Conservation (phyloP, 108 stramenopile species). For the Asterionellopsis glacialis region DNA sequence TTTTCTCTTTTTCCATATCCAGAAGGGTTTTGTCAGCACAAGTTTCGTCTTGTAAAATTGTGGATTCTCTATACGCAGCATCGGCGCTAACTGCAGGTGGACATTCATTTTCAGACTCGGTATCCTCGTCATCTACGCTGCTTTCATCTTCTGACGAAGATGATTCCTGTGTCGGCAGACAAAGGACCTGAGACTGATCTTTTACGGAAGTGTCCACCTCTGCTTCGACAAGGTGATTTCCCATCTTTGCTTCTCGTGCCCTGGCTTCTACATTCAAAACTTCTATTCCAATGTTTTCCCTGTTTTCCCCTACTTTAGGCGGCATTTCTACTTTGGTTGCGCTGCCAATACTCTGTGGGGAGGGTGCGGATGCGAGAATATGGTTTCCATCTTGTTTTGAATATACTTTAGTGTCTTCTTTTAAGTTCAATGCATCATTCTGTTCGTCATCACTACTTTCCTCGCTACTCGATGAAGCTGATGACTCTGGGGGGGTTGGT, state of each 20-base stretch:
- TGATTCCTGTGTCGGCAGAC: constrained; percentile 34
- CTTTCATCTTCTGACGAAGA: constrained; percentile 30
- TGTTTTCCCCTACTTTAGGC: background rate
- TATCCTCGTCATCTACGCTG: constrained; percentile 13
- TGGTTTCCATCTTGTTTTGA: no score
- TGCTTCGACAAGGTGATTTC: background rate
- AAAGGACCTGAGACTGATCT: constrained; percentile 4
- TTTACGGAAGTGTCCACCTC: background rate
- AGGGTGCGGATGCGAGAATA: no score
- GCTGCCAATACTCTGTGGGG: no score
- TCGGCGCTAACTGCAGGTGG: background rate
- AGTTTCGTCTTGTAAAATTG: background rate
- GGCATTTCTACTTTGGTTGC: no score
- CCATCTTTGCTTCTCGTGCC: background rate
- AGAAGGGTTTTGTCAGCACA: no score
- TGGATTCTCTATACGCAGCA: background rate
- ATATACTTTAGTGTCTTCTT: no score
- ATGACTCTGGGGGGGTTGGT: constrained; percentile 22
- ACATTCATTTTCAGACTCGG: background rate
- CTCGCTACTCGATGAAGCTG: background rate
- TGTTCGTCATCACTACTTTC: no score
- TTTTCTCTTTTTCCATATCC: no score
- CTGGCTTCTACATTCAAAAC: background rate
- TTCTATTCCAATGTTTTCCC: background rate
- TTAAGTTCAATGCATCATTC: no score